Evolutionary conservation across 108 stramenopile genomes (phyloP).

Genomic region (Epithemia pelagica): DNA sequence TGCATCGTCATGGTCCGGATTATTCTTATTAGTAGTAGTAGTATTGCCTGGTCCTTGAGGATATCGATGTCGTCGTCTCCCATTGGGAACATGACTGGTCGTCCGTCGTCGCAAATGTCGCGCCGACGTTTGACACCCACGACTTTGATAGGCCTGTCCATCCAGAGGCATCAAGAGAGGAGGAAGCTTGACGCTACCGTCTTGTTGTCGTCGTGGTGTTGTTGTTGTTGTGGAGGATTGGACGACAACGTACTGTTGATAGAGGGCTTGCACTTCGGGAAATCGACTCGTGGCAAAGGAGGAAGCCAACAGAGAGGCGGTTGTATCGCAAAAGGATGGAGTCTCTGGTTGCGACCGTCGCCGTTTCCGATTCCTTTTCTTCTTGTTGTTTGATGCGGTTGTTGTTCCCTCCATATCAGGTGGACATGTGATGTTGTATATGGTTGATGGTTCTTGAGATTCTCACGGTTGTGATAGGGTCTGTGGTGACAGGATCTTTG

Average conservation of each 20-base stretch:
- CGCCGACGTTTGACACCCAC: conserved; percentile 57
- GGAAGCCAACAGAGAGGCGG: conserved; percentile 49
- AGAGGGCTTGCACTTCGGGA: conserved; percentile 55
- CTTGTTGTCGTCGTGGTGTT: neutral
- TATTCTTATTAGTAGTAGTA: neutral
- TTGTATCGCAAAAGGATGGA: conserved; percentile 66
- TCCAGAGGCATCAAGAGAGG: neutral
- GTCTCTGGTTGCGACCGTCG: conserved; percentile 14
- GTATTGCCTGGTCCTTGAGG: conserved; percentile 18
- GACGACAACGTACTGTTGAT: neutral
- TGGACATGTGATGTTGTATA: too few relatives aligned
- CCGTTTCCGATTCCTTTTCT: conserved; percentile 3
- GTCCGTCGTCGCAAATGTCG: conserved; percentile 75
- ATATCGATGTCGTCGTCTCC: conserved; percentile 42
- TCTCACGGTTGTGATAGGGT: too few relatives aligned
- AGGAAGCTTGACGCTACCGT: neutral
- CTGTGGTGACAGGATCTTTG: too few relatives aligned
- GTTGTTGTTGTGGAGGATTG: neutral
- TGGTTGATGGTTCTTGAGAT: too few relatives aligned
- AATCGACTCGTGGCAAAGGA: conserved; percentile 62
- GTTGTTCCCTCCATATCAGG: too few relatives aligned
- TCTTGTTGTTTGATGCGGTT: conserved; percentile 1
- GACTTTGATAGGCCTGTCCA: conserved; percentile 21
- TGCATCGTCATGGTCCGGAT: neutral
- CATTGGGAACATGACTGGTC: conserved; percentile 33